Evolutionary conservation across 2,329 filamentous ascomycete species (phyloP).

Genomic region (Penicillium sp.): DNA sequence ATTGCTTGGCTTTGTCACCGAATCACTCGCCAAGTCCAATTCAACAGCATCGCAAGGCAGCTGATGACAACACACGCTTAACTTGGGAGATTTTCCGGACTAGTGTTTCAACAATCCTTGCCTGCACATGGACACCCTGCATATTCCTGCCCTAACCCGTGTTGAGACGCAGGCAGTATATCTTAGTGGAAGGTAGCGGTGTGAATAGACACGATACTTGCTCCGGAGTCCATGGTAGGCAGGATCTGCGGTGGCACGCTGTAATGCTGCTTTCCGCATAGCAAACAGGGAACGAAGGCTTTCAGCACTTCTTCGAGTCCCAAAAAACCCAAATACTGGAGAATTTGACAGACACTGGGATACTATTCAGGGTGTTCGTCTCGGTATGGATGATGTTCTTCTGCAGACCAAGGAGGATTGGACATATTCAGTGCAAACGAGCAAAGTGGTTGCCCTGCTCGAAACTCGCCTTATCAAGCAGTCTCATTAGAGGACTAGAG

Average conservation of each 20-base stretch:
- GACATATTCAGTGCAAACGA: slow-evolving; percentile 3
- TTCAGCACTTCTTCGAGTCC: background rate
- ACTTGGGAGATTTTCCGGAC: slow-evolving; percentile 18
- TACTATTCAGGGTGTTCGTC: slow-evolving; percentile 1
- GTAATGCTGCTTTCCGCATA: slow-evolving; percentile 1
- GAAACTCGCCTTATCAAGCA: slow-evolving; percentile 8
- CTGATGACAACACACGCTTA: slow-evolving; percentile 10
- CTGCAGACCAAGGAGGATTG: slow-evolving; percentile 8
- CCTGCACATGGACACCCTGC: slow-evolving; percentile 17
- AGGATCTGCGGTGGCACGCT: background rate
- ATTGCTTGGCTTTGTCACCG: background rate
- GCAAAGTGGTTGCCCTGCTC: slow-evolving; percentile 6
- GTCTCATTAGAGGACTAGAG: slow-evolving; percentile 1
- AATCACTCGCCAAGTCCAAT: background rate
- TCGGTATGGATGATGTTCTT: slow-evolving; percentile 2
- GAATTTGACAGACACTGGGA: background rate
- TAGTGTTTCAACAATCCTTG: slow-evolving; percentile 14
- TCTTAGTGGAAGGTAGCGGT: background rate
- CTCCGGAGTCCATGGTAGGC: slow-evolving; percentile 2
- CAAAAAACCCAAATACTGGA: background rate
- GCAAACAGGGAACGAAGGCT: background rate
- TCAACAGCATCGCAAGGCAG: slow-evolving; percentile 7
- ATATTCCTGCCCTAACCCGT: slow-evolving; percentile 4
- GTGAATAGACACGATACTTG: slow-evolving; percentile 5
- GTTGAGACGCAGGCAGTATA: background rate